Percentiles rank a stretch among this genome's conserved stretches.
Conservation (phyloP, 2,329 filamentous ascomycete species). For the Aspergillus costaricaensis region DNA sequence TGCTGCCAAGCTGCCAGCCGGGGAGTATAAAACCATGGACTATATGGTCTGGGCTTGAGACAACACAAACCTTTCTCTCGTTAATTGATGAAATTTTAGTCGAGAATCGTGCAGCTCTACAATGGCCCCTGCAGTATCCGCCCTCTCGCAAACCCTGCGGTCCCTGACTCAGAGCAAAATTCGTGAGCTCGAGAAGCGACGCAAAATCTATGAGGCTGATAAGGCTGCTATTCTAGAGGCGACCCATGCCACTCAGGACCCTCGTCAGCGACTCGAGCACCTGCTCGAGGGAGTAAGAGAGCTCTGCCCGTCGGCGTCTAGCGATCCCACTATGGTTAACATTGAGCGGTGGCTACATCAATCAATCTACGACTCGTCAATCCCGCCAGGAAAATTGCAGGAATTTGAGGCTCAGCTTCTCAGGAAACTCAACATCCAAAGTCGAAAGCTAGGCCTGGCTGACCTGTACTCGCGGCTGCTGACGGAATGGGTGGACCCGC, state of each 20-base stretch:
- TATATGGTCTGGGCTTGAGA: neutral
- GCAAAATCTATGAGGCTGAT: constrained; percentile 16
- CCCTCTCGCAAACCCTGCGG: constrained; percentile 21
- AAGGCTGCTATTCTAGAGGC: constrained; percentile 20
- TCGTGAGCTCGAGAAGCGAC: constrained; percentile 29
- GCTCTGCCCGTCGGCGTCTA: constrained; percentile 15
- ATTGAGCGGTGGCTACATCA: constrained; percentile 41
- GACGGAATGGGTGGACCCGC: constrained; percentile 43
- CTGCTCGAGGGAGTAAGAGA: constrained; percentile 18
- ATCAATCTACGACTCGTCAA: constrained; percentile 40
- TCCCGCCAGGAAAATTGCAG: constrained; percentile 34
- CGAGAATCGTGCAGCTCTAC: neutral
- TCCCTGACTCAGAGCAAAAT: constrained; percentile 30
- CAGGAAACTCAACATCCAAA: constrained; percentile 38
- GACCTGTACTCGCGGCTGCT: constrained; percentile 39
- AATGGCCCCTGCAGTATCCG: constrained; percentile 12
- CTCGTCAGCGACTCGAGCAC: constrained; percentile 4
- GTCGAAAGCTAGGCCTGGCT: constrained; percentile 35
- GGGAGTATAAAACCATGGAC: neutral
- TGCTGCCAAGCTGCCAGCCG: neutral
- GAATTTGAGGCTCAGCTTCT: constrained; percentile 36
- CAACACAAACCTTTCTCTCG: neutral
- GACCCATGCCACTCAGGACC: constrained; percentile 9
- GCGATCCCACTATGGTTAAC: constrained; percentile 26
- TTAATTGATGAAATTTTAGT: neutral